A percentile compares a stretch with the other conserved stretches of the same genome.
phyloP scores from a whole-genome alignment of 2,329 filamentous ascomycete genomes.

The Alternaria gaisen region DNA sequence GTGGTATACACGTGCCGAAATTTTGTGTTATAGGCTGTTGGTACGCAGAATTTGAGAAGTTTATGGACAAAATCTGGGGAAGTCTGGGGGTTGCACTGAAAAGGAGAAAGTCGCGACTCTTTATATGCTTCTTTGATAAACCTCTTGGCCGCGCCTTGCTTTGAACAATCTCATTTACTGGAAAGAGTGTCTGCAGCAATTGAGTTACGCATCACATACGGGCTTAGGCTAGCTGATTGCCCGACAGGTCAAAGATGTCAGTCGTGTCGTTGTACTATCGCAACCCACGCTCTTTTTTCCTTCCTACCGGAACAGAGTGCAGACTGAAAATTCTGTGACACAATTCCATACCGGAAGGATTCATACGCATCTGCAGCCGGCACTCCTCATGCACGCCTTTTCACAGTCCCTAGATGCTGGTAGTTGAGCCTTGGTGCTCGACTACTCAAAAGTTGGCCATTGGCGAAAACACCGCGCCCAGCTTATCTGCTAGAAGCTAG shows the following conservation, averaged over 20 bases:
- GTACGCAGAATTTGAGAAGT: background rate
- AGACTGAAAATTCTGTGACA: background rate
- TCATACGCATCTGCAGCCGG: background rate
- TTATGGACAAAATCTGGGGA: conserved; percentile 14
- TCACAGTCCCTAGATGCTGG: background rate
- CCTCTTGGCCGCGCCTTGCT: background rate
- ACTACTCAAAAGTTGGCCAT: background rate
- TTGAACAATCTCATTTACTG: background rate
- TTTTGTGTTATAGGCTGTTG: background rate
- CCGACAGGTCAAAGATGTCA: background rate
- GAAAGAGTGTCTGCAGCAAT: background rate
- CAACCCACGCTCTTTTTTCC: background rate
- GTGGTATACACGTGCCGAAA: background rate
- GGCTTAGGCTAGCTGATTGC: background rate
- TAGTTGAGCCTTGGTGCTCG: background rate
- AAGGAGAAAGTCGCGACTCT: conserved; percentile 5
- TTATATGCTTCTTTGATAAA: conserved; percentile 19
- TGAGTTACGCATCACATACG: background rate
- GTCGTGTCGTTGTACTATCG: background rate
- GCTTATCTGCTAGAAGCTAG: background rate
- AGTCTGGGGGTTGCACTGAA: conserved; percentile 12
- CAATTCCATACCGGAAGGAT: background rate
- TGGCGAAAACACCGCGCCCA: background rate
- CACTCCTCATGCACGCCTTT: background rate
- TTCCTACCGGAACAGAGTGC: background rate